These are phyloP conservation scores for Corymbia calophylla DNA, from an alignment of 441 rosid genomes.

Conservation along the genomic window DNA sequence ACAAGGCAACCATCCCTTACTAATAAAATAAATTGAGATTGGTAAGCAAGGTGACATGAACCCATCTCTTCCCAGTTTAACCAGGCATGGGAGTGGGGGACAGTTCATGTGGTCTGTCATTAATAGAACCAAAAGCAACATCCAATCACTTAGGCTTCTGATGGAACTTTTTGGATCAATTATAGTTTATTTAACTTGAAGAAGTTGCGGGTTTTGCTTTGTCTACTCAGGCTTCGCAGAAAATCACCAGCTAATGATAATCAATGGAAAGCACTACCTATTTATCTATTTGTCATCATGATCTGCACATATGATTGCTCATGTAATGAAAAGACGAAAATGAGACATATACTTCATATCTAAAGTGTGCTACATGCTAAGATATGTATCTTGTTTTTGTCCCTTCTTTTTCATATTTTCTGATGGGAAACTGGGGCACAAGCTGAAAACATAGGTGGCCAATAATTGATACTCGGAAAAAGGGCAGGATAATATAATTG, in stretches of 20 bases:
- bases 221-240: not conserved
- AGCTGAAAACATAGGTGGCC: constrained; percentile 16
- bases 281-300: not conserved
- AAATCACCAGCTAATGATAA: not conserved
- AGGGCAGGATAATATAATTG: not conserved
- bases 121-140: constrained; percentile 20
- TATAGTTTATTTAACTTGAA: not conserved
- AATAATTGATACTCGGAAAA: constrained; percentile 22
- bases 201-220: not conserved
- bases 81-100: constrained; percentile 70
- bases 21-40: constrained; percentile 17
- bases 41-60: constrained; percentile 68
- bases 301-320: not conserved
- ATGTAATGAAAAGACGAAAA: not conserved
- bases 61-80: constrained; percentile 55
- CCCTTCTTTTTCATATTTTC: not conserved
- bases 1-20: constrained; percentile 25
- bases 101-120: constrained; percentile 65
- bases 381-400: not conserved
- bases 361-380: not conserved
- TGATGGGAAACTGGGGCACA: not conserved
- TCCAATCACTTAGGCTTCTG: constrained; percentile 14
- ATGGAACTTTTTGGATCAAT: not conserved
- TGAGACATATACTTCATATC: not conserved
- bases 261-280: not conserved